Base-by-base conservation (phyloP, 2,329 filamentous ascomycete species). In the Nannizziopsis arthrosporioides region DNA sequence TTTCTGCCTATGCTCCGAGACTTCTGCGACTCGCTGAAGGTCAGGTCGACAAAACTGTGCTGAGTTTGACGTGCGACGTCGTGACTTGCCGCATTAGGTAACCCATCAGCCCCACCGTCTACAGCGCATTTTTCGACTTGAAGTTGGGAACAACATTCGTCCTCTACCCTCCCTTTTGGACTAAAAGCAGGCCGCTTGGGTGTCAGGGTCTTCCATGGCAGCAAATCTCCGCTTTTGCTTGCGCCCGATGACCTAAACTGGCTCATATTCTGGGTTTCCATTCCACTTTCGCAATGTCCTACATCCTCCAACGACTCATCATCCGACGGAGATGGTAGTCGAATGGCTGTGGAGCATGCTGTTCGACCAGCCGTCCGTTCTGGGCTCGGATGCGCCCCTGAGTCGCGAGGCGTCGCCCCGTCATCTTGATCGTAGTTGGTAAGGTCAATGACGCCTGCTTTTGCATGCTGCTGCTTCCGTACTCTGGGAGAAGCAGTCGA, bases 1-100 rank as follows among this genome's bases (percentile, higher is more conserved):
- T 3, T 14, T 36, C 11, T 14, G 12, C 22, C 19, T n/a, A 12
- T 38, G 15, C 9, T 18, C 5, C 11, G 15, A 19, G 19, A 12
- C 10, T 3, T 12, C 5, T 11, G 14, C 19, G 37, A 8, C 11
- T 11, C 37, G 10, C 3, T 40, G 37, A 40, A n/a, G n/a, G n/a
- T n/a, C n/a, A n/a, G 12, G 17, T 40, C 15, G 12, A 40, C 5
- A 6, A 6, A 15, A 18, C 11, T 19, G 12, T 30, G 8, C 5
- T 35, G 27, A 12, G 9, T 3, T 36, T 42, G 44, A 18, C 22
- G 36, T 40, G 19, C 11, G 12, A 15, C 11, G 6, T 41, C 22
- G 5, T 18, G 18, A 10, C 15, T 42, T 47, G 12, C 45, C 45
- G 38, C 15, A 42, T 41, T n/a, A 30, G 14, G 45, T 42, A 47